Evolutionary conservation across 345 rosid species (phyloP).

Genomic region (Corchorus capsularis): DNA sequence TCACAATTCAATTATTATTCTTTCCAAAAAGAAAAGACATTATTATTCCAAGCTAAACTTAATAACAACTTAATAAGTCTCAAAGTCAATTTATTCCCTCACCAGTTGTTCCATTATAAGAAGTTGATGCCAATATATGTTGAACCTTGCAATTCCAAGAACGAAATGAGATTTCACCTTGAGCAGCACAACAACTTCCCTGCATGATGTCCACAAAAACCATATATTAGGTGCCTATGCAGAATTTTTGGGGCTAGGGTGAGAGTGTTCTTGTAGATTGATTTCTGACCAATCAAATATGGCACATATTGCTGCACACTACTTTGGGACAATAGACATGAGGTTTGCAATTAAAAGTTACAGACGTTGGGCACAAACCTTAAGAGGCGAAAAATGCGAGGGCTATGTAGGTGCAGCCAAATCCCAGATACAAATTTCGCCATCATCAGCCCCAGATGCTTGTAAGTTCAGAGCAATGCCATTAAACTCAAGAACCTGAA

Average conservation of each 20-base stretch:
- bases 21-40: too few relatives aligned
- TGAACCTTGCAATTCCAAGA: conserved; percentile 98
- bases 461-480: conserved; percentile 68
- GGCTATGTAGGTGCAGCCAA: conserved; percentile 77
- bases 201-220: conserved; percentile 39
- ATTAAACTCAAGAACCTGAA: conserved; percentile 96
- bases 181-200: conserved; percentile 91
- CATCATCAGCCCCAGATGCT: conserved; percentile 99
- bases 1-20: too few relatives aligned
- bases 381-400: conserved; percentile 80
- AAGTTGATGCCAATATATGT: conserved; percentile 92
- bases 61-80: not conserved
- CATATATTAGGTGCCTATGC: conserved; percentile 14
- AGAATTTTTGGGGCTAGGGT: not conserved
- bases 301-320: not conserved
- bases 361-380: conserved; percentile 43
- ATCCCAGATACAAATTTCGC: conserved; percentile 98
- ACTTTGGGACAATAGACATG: not conserved
- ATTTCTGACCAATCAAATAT: not conserved
- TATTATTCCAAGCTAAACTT: not conserved
- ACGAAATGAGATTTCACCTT: conserved; percentile 93
- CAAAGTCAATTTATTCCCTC: conserved; percentile 31
- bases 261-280: too few relatives aligned
- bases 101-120: conserved; percentile 95
- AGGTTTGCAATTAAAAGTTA: conserved; percentile 14